Evolutionary conservation across 2,329 filamentous ascomycete genomes (phyloP).

Genomic region (Colletotrichum sp.): DNA sequence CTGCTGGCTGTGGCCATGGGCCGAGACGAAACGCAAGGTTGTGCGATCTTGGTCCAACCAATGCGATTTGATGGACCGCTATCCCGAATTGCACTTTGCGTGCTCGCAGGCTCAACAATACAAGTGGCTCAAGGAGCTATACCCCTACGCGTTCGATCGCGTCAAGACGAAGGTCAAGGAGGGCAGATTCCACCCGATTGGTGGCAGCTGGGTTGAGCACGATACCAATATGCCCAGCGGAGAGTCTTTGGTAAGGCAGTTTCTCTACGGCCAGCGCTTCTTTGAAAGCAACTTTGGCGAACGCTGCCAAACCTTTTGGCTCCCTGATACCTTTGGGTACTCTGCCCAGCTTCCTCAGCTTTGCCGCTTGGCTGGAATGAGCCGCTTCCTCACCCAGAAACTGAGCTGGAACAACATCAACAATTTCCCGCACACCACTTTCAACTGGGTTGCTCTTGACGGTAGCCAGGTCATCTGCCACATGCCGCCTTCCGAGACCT

Average conservation of each 20-base stretch:
- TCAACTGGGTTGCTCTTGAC: constrained; percentile 97
- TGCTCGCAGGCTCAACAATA: constrained; percentile 96
- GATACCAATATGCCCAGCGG: constrained; percentile 98
- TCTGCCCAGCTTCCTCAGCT: constrained; percentile 93
- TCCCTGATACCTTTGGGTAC: constrained; percentile 98
- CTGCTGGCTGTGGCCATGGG: constrained; percentile 99
- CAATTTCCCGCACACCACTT: constrained; percentile 97
- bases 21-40: constrained; percentile 96
- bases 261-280: constrained; percentile 93
- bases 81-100: constrained; percentile 91
- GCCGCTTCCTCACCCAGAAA: constrained; percentile 96
- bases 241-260: constrained; percentile 92
- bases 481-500: constrained; percentile 95
- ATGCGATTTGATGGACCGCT: constrained; percentile 92
- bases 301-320: constrained; percentile 91
- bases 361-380: constrained; percentile 94
- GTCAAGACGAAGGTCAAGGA: constrained; percentile 91
- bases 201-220: constrained; percentile 98
- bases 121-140: constrained; percentile 93
- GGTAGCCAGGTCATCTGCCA: constrained; percentile 97
- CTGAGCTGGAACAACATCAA: constrained; percentile 99
- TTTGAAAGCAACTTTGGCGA: constrained; percentile 93
- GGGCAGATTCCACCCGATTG: constrained; percentile 91
- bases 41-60: constrained; percentile 97
- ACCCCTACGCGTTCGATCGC: constrained; percentile 86